A percentile compares a stretch with the other conserved stretches of the same genome.
Evolutionary conservation across 2,329 filamentous ascomycete species (phyloP).

Genomic region (Alternaria sp.): DNA sequence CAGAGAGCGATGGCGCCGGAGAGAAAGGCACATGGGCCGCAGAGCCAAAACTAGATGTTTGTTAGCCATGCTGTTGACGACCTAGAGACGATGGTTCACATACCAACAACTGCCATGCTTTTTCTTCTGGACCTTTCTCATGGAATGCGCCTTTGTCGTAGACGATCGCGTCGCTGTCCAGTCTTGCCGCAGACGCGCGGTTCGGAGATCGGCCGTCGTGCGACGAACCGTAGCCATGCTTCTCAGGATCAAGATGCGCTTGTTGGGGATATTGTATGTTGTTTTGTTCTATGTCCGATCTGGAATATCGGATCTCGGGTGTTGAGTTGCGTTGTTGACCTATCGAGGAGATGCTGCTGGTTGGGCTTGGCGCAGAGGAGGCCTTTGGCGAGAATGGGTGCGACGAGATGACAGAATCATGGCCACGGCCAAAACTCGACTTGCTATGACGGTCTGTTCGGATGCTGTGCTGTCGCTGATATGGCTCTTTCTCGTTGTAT

Average conservation of each 20-base stretch:
- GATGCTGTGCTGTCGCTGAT: constrained; percentile 22
- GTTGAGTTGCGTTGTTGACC: constrained; percentile 26
- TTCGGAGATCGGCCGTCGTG: constrained; percentile 29
- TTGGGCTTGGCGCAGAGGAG: constrained; percentile 45
- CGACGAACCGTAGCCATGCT: constrained; percentile 31
- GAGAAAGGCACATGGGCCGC: constrained; percentile 62
- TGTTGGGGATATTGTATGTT: constrained; percentile 31
- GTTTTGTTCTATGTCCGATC: constrained; percentile 12
- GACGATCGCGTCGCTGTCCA: constrained; percentile 31
- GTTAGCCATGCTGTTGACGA: constrained; percentile 14
- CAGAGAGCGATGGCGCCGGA: constrained; percentile 64
- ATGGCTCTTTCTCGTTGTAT: constrained; percentile 39
- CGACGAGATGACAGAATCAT: constrained; percentile 52
- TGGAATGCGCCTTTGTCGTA: constrained; percentile 50
- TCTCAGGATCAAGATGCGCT: constrained; percentile 48
- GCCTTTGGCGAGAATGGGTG: constrained; percentile 47
- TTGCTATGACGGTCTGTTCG: constrained; percentile 33
- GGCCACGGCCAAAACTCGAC: constrained; percentile 34
- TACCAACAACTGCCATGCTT: constrained; percentile 56
- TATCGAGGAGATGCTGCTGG: constrained; percentile 43
- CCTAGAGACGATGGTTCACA: constrained; percentile 8
- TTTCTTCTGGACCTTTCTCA: constrained; percentile 52
- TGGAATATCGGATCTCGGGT: constrained; percentile 24
- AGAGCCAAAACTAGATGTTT: constrained; percentile 60
- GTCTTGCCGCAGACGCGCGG: constrained; percentile 30